Conservation (phyloP, 306 rosid genomes). For the Casuarina cunninghamiana region DNA sequence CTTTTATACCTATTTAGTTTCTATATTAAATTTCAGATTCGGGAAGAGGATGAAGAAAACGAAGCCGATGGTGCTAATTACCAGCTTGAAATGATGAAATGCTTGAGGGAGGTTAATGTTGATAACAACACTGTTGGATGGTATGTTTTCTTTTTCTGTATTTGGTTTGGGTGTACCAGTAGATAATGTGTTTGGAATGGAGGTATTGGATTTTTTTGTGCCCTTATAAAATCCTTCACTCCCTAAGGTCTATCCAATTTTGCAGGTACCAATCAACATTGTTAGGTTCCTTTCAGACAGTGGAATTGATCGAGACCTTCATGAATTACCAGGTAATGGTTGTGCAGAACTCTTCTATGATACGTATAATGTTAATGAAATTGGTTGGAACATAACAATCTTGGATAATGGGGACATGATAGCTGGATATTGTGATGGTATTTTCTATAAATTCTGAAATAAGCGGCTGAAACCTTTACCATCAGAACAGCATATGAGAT, state of each 20-base stretch:
- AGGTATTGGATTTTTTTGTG: constrained; percentile 1
- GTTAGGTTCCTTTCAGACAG: constrained; percentile 91
- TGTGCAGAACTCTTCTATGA: background rate
- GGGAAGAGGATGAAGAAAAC: constrained; percentile 96
- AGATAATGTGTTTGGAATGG: background rate
- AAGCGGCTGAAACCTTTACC: no score
- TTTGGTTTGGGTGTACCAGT: background rate
- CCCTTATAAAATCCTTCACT: background rate
- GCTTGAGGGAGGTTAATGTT: constrained; percentile 97
- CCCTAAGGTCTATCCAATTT: constrained; percentile 13
- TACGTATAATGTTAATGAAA: background rate
- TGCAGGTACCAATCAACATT: constrained; percentile 95
- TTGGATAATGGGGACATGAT: background rate
- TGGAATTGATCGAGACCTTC: constrained; percentile 89
- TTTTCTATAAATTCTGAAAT: background rate
- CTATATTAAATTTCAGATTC: constrained; percentile 40
- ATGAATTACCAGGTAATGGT: constrained; percentile 89
- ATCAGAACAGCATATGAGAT: no score
- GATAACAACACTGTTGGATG: constrained; percentile 98
- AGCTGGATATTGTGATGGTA: background rate
- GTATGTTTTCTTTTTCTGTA: constrained; percentile 34
- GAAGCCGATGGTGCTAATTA: constrained; percentile 99
- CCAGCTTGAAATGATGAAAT: constrained; percentile 99
- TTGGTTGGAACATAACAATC: background rate
- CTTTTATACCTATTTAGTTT: constrained; percentile 4